Conservation (phyloP, 2,329 filamentous ascomycete genomes). For the Fusarium verrucosum region DNA sequence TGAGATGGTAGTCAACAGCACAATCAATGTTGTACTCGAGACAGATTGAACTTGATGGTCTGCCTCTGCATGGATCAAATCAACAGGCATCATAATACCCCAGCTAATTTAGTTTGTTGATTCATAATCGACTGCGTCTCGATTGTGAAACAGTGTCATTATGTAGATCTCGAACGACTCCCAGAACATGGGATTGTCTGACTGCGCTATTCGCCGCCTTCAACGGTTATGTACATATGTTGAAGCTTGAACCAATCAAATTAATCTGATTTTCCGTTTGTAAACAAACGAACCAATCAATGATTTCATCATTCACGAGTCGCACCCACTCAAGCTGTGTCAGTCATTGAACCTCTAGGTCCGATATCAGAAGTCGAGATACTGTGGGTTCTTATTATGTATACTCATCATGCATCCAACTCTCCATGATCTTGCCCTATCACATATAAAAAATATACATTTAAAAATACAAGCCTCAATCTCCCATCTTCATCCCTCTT, state of each 20-base stretch:
- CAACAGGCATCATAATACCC: too few relatives aligned
- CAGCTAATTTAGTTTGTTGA: not conserved
- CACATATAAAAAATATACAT: not conserved
- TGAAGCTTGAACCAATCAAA: slow-evolving; percentile 23
- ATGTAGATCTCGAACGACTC: slow-evolving; percentile 26
- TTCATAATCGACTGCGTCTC: not conserved
- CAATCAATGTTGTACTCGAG: too few relatives aligned
- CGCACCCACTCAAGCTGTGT: slow-evolving; percentile 22
- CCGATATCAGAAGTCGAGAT: not conserved
- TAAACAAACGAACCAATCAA: slow-evolving; percentile 13
- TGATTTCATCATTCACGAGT: slow-evolving; percentile 15
- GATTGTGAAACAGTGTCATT: slow-evolving; percentile 1
- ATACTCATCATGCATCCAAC: too few relatives aligned
- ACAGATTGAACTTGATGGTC: too few relatives aligned
- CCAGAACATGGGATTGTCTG: slow-evolving; percentile 13
- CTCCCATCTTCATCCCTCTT: slow-evolving; percentile 5
- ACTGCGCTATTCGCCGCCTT: slow-evolving; percentile 11
- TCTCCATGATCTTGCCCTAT: too few relatives aligned
- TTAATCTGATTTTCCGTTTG: slow-evolving; percentile 4
- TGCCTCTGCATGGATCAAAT: too few relatives aligned
- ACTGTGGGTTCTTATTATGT: not conserved
- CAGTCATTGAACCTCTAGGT: not conserved
- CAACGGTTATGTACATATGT: slow-evolving; percentile 2
- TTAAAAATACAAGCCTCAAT: not conserved
- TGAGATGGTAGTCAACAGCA: too few relatives aligned